phyloP scores from a whole-genome alignment of 2,329 filamentous ascomycete species.

The Alternaria sp. region DNA sequence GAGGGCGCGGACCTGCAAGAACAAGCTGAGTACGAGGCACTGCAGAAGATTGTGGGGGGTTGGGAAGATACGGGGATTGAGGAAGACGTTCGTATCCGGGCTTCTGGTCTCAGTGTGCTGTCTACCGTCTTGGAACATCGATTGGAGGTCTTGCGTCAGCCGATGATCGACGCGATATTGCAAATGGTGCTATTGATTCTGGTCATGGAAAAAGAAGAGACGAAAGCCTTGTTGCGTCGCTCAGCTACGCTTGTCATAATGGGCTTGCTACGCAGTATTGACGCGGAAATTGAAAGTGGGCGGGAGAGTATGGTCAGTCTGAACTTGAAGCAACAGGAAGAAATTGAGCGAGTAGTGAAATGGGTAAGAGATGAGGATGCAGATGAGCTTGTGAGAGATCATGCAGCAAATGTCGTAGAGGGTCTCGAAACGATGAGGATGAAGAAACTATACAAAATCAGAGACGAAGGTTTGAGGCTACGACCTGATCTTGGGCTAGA shows the following conservation, averaged over 20 bases:
- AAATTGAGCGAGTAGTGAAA: slow-evolving; percentile 68
- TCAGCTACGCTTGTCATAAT: slow-evolving; percentile 71
- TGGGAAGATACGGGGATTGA: slow-evolving; percentile 71
- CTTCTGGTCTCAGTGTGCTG: slow-evolving; percentile 74
- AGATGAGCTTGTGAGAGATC: slow-evolving; percentile 72
- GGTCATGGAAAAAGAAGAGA: slow-evolving; percentile 66
- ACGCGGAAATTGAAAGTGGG: slow-evolving; percentile 57
- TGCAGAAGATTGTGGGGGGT: slow-evolving; percentile 68
- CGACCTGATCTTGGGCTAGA: slow-evolving; percentile 43
- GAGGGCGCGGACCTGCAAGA: slow-evolving; percentile 37
- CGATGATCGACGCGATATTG: slow-evolving; percentile 57
- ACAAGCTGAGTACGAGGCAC: slow-evolving; percentile 56
- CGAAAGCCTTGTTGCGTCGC: slow-evolving; percentile 71
- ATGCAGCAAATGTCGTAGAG: slow-evolving; percentile 72
- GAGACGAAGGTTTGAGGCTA: slow-evolving; percentile 34
- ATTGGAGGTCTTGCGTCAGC: slow-evolving; percentile 56
- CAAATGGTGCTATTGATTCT: slow-evolving; percentile 71
- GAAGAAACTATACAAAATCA: slow-evolving; percentile 58
- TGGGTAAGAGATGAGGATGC: slow-evolving; percentile 73
- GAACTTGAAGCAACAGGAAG: slow-evolving; percentile 64
- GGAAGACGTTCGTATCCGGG: slow-evolving; percentile 74
- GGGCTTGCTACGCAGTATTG: slow-evolving; percentile 67
- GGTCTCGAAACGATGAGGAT: slow-evolving; percentile 70
- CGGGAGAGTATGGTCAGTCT: slow-evolving; percentile 60
- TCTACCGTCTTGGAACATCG: slow-evolving; percentile 65